A percentile compares a stretch with the other conserved stretches of the same genome.
phyloP scores from a whole-genome alignment of 495 filamentous ascomycete species.

The Penicillium taxi region DNA sequence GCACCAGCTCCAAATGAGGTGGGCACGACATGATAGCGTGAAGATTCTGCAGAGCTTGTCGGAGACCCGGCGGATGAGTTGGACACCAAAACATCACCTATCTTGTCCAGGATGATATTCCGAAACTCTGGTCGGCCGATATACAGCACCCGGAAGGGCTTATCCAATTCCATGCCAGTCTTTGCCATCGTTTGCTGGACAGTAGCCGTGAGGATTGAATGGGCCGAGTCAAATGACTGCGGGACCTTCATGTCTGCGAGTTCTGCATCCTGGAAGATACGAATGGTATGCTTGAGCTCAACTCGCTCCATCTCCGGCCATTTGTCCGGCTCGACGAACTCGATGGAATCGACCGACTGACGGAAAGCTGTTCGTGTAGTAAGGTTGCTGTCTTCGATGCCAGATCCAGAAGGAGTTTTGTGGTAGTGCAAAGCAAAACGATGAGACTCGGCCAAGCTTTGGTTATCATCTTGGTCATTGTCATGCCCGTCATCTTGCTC shows the following conservation, averaged over 20 bases:
- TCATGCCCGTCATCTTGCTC: slow-evolving; percentile 2
- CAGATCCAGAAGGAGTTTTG: slow-evolving; percentile 17
- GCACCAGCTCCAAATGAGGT: slow-evolving; percentile 56
- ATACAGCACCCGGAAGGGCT: slow-evolving; percentile 64
- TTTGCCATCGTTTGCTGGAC: slow-evolving; percentile 68
- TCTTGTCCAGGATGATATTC: slow-evolving; percentile 65
- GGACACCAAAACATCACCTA: slow-evolving; percentile 55
- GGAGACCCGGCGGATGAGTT: slow-evolving; percentile 35
- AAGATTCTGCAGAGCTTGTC: slow-evolving; percentile 44
- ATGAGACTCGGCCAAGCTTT: slow-evolving; percentile 29
- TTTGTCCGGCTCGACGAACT: slow-evolving; percentile 52
- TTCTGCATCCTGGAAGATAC: slow-evolving; percentile 47
- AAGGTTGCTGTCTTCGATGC: slow-evolving; percentile 37
- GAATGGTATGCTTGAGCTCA: slow-evolving; percentile 56
- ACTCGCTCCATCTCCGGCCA: slow-evolving; percentile 45
- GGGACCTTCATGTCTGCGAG: slow-evolving; percentile 39
- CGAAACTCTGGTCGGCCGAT: slow-evolving; percentile 55
- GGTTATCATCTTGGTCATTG: slow-evolving; percentile 19
- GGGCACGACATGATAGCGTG: slow-evolving; percentile 66
- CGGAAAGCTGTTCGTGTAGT: slow-evolving; percentile 34
- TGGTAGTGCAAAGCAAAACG: slow-evolving; percentile 34
- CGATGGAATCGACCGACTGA: slow-evolving; percentile 43
- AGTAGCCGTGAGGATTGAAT: slow-evolving; percentile 42
- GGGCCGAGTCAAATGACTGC: slow-evolving; percentile 21
- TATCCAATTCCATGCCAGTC: slow-evolving; percentile 51